A percentile compares a stretch with the other conserved stretches of the same genome.
phyloP scores from a whole-genome alignment of 345 rosid genomes.

The Angophora floribunda region DNA sequence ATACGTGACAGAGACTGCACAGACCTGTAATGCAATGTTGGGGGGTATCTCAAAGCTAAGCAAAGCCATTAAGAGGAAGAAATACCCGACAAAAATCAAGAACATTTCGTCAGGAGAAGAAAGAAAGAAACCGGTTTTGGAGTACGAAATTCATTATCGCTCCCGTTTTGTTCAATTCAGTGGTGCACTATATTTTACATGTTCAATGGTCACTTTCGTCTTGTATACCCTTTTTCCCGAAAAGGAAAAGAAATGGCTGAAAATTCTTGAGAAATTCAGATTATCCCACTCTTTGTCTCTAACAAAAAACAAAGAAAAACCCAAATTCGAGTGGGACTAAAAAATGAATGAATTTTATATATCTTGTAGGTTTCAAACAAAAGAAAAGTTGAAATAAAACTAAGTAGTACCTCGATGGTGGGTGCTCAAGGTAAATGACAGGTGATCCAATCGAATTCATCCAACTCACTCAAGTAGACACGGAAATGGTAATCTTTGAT shows the following conservation, averaged over 20 bases:
- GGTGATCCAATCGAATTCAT: neutral
- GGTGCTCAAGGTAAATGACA: neutral
- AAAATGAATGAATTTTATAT: neutral
- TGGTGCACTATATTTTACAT: neutral
- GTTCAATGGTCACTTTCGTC: neutral
- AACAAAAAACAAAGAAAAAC: neutral
- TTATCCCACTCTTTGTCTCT: neutral
- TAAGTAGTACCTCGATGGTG: neutral
- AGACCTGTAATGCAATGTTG: neutral
- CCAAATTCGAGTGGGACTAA: neutral
- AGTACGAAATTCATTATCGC: neutral
- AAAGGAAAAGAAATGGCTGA: neutral
- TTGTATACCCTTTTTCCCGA: neutral
- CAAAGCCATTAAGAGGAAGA: neutral
- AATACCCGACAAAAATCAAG: neutral
- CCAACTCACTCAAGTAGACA: neutral
- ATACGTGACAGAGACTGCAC: neutral
- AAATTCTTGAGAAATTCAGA: neutral
- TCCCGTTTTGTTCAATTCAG: neutral
- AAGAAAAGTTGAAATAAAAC: neutral
- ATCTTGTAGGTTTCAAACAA: neutral
- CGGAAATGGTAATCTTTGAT: neutral
- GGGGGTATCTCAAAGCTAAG: neutral
- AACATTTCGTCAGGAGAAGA: neutral
- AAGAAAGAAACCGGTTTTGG: neutral